These are phyloP conservation scores for Elsinoe arachidis DNA, from an alignment of 2,329 filamentous ascomycete species.

Conservation along the genomic window DNA sequence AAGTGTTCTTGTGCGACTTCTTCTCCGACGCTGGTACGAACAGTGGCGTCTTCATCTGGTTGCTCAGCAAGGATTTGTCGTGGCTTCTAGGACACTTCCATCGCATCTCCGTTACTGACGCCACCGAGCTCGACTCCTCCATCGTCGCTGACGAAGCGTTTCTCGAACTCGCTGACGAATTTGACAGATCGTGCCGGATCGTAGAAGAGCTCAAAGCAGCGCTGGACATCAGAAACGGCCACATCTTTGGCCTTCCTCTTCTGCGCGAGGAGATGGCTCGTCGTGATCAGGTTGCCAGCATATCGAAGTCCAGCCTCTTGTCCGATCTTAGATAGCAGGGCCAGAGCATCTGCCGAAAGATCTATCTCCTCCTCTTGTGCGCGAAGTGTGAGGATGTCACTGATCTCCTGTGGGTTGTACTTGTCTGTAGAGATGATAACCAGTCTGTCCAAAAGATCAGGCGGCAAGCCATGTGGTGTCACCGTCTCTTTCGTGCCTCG, in stretches of 20 bases:
- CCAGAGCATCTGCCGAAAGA: conserved; percentile 77
- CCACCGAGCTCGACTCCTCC: conserved; percentile 64
- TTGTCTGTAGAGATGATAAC: conserved; percentile 91
- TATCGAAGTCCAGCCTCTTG: conserved; percentile 87
- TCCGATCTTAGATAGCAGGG: conserved; percentile 90
- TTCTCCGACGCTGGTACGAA: not conserved
- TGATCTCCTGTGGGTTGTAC: conserved; percentile 76
- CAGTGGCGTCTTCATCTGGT: not conserved
- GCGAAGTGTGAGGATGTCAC: conserved; percentile 83
- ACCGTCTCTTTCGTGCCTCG: conserved; percentile 79
- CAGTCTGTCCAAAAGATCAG: conserved; percentile 92
- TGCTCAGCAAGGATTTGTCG: too few species aligned
- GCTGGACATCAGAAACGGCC: conserved; percentile 77
- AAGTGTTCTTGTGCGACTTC: not conserved
- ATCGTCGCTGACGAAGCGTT: conserved; percentile 81
- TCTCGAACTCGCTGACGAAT: conserved; percentile 84
- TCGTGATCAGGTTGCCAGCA: conserved; percentile 96
- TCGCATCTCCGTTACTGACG: conserved; percentile 44
- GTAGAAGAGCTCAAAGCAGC: conserved; percentile 90
- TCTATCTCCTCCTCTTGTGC: conserved; percentile 96
- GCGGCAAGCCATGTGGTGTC: conserved; percentile 83
- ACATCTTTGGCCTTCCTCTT: conserved; percentile 84
- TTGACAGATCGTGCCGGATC: conserved; percentile 80
- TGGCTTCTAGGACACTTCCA: conserved; percentile 50
- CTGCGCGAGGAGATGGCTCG: conserved; percentile 74